Percentiles rank a stretch among this genome's conserved stretches.
These are phyloP conservation scores for Thalassiosira exigua DNA, from an alignment of 352 stramenopile genomes.

Conservation along the genomic window DNA sequence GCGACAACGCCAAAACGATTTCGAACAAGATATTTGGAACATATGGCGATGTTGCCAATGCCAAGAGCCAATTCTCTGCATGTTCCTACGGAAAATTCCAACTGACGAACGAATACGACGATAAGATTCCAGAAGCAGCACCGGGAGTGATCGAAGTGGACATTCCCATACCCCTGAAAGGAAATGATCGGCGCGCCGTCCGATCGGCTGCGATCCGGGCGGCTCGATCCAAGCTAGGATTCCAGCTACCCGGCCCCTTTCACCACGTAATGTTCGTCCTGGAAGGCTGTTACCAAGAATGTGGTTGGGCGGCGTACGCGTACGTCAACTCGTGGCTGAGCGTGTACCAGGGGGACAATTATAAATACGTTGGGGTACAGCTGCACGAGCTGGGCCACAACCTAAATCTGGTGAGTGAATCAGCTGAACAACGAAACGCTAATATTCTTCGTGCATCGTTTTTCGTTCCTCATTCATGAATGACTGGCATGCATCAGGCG, in stretches of 20 bases:
- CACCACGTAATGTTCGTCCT: constrained; percentile 52
- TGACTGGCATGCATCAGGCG: not conserved
- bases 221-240: constrained; percentile 22
- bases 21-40: constrained; percentile 48
- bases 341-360: constrained; percentile 39
- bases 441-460: no score
- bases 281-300: constrained; percentile 38
- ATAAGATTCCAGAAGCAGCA: constrained; percentile 10
- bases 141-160: constrained; percentile 51
- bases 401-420: constrained; percentile 25
- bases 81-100: constrained; percentile 44
- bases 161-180: constrained; percentile 28
- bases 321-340: constrained; percentile 46
- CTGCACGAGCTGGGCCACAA: constrained; percentile 58
- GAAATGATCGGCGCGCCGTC: constrained; percentile 6
- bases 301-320: constrained; percentile 39
- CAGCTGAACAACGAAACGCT: no score
- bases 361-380: constrained; percentile 25
- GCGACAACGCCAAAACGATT: constrained; percentile 4
- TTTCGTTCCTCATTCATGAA: no score
- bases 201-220: not conserved
- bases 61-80: constrained; percentile 20
- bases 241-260: constrained; percentile 33
- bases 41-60: constrained; percentile 17
- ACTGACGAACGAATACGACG: constrained; percentile 34